These are phyloP conservation scores for Verticillium longisporum DNA, from an alignment of 2,329 filamentous ascomycete genomes.

Conservation along the genomic window DNA sequence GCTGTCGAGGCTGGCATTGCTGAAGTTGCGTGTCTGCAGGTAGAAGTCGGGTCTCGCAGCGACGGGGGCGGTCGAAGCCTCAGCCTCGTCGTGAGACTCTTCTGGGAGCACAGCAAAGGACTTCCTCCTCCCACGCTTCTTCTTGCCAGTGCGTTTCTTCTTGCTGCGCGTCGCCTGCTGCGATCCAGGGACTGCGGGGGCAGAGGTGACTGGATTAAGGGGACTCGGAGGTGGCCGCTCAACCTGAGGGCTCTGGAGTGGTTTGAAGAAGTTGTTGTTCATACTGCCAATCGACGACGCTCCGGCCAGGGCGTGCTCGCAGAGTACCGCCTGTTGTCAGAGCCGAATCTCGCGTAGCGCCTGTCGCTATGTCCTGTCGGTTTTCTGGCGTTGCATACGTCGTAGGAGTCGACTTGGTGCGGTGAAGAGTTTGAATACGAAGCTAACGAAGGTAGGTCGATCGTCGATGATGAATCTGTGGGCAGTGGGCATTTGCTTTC, in stretches of 20 bases:
- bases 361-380: too few species aligned
- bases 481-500: not conserved
- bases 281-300: constrained; percentile 11
- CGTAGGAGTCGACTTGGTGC: not conserved
- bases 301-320: constrained; percentile 2
- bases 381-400: too few species aligned
- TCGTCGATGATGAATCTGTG: not conserved
- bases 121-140: constrained; percentile 67
- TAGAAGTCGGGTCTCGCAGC: constrained; percentile 37
- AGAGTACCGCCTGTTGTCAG: too few species aligned
- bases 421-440: not conserved
- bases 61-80: constrained; percentile 16
- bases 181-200: not conserved
- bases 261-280: constrained; percentile 24
- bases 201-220: not conserved
- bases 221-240: constrained; percentile 8
- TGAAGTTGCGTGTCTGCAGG: constrained; percentile 52
- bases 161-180: not conserved
- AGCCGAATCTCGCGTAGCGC: too few species aligned
- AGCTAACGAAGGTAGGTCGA: not conserved
- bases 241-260: constrained; percentile 10
- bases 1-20: constrained; percentile 83
- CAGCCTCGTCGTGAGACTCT: constrained; percentile 36
- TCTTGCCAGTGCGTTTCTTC: constrained; percentile 71
- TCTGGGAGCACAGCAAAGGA: constrained; percentile 67